Conservation (phyloP, 2,329 filamentous ascomycete genomes). For the Pseudocercospora eumusae region DNA sequence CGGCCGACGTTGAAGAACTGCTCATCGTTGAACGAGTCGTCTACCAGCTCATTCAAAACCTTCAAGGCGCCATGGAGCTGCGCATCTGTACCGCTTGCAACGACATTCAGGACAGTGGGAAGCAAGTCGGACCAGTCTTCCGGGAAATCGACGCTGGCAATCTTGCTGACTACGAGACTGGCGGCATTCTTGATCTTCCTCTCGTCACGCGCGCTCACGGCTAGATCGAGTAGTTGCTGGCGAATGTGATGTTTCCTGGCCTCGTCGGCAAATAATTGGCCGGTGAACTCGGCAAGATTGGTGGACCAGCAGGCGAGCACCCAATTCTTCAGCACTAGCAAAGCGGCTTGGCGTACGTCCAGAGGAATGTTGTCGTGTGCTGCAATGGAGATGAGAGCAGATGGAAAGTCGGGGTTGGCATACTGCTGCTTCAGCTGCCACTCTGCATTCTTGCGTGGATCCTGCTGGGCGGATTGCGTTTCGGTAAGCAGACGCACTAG, state of each 20-base stretch:
- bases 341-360: slow-evolving; percentile 77
- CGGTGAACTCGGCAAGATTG: slow-evolving; percentile 67
- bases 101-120: slow-evolving; percentile 73
- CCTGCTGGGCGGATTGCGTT: slow-evolving; percentile 76
- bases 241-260: slow-evolving; percentile 73
- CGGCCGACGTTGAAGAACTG: slow-evolving; percentile 91
- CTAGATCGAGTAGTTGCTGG: slow-evolving; percentile 72
- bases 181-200: slow-evolving; percentile 87
- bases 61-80: slow-evolving; percentile 88
- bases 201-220: slow-evolving; percentile 70
- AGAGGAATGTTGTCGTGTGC: slow-evolving; percentile 71
- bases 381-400: slow-evolving; percentile 78
- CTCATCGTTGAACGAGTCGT: slow-evolving; percentile 88
- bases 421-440: slow-evolving; percentile 73
- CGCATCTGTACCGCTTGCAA: slow-evolving; percentile 71
- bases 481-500: slow-evolving; percentile 84
- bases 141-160: slow-evolving; percentile 89
- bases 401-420: slow-evolving; percentile 69
- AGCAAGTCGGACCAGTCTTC: slow-evolving; percentile 92
- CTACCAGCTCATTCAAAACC: slow-evolving; percentile 85
- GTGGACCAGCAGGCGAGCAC: slow-evolving; percentile 82
- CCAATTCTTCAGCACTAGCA: slow-evolving; percentile 78
- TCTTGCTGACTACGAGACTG: slow-evolving; percentile 88
- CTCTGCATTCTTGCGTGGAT: slow-evolving; percentile 81
- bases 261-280: slow-evolving; percentile 66